phyloP scores from a whole-genome alignment of 495 filamentous ascomycete genomes.

The Penicillium paxilli region DNA sequence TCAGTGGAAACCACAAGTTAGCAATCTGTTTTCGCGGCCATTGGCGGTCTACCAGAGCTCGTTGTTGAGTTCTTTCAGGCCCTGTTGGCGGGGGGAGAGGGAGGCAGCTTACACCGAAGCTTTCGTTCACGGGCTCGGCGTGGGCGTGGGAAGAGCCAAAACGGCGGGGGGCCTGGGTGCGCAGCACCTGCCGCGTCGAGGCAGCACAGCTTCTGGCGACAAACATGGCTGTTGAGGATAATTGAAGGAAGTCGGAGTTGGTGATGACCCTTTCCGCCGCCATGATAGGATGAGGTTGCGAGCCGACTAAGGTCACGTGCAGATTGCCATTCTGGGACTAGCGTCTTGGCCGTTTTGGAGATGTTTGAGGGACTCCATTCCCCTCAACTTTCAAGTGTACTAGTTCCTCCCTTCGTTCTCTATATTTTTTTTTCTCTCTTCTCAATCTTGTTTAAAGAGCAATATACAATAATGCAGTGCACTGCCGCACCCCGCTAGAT shows the following conservation, averaged over 20 bases:
- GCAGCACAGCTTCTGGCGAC: conserved; percentile 44
- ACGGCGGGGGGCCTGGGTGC: conserved; percentile 44
- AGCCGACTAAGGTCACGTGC: conserved; percentile 26
- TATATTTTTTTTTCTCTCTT: neutral
- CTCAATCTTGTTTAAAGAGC: too few relatives aligned
- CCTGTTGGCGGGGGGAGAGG: conserved; percentile 19
- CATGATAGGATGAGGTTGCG: conserved; percentile 33
- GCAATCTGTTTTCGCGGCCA: conserved; percentile 8
- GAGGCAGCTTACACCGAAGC: conserved; percentile 59
- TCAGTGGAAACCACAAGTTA: conserved; percentile 14
- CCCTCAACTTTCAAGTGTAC: too few relatives aligned
- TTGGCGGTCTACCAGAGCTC: conserved; percentile 8
- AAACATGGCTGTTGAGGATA: conserved; percentile 42
- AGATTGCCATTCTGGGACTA: conserved; percentile 7
- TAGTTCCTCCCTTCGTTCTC: neutral
- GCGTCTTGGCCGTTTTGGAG: neutral
- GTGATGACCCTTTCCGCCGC: conserved; percentile 29
- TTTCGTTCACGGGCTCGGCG: conserved; percentile 59
- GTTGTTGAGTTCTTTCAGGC: conserved; percentile 5
- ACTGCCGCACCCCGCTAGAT: neutral
- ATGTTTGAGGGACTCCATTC: too few relatives aligned
- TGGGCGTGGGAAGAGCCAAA: conserved; percentile 47
- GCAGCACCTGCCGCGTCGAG: conserved; percentile 44
- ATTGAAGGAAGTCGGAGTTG: conserved; percentile 32
- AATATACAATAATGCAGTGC: neutral